Conservation (phyloP, 352 stramenopile species). For the Globisporangium lucens region DNA sequence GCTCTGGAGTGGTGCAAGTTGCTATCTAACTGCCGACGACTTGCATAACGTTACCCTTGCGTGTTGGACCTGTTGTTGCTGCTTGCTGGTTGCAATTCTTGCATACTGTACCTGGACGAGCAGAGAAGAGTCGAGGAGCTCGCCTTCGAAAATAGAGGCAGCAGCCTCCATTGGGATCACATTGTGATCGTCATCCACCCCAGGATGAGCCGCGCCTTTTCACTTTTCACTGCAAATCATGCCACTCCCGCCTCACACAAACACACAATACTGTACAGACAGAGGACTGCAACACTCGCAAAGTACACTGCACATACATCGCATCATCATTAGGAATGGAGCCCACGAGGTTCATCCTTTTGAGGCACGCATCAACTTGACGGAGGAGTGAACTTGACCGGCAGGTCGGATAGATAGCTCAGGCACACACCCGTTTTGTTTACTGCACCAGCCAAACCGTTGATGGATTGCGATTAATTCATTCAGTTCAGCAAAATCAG, state of each 20-base stretch:
- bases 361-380: neutral
- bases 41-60: neutral
- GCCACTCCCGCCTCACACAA: neutral
- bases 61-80: neutral
- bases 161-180: too few relatives aligned
- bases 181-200: neutral
- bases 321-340: neutral
- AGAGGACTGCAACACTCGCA: neutral
- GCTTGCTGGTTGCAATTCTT: neutral
- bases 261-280: neutral
- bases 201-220: neutral
- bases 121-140: neutral
- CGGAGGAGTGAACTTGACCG: neutral
- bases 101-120: neutral
- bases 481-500: neutral
- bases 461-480: conserved; percentile 5
- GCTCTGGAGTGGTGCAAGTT: neutral
- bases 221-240: neutral
- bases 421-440: neutral
- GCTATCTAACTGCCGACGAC: neutral
- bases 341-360: neutral
- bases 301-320: neutral
- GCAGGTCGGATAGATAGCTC: neutral
- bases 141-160: neutral
- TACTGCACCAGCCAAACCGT: neutral